Percentiles rank a stretch among this genome's conserved stretches.
Evolutionary conservation across 805 yeast species (phyloP).

Genomic region (Candida endomychidarum): DNA sequence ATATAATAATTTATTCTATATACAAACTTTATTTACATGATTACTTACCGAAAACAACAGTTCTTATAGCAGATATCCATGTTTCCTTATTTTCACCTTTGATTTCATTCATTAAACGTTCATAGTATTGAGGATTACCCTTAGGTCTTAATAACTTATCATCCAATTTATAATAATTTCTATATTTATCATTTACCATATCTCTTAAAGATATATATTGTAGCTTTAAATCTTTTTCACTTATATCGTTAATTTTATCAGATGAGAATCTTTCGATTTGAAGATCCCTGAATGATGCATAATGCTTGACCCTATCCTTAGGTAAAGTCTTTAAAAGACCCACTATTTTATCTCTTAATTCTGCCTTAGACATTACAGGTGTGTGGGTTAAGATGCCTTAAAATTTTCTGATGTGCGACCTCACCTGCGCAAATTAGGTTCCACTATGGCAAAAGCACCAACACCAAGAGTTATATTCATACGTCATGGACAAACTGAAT

Average conservation of each 20-base stretch:
- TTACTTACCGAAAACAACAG: constrained; percentile 73
- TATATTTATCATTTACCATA: constrained; percentile 60
- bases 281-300: constrained; percentile 65
- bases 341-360: constrained; percentile 57
- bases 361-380: constrained; percentile 34
- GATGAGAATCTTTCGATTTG: constrained; percentile 50
- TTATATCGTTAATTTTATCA: constrained; percentile 34
- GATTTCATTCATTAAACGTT: constrained; percentile 66
- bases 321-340: constrained; percentile 63
- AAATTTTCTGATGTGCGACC: background rate
- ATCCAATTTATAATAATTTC: constrained; percentile 60
- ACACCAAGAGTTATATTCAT: constrained; percentile 71
- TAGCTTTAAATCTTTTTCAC: constrained; percentile 53
- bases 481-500: constrained; percentile 91
- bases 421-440: too few relatives aligned
- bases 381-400: background rate
- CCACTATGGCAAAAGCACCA: constrained; percentile 21
- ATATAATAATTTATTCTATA: background rate
- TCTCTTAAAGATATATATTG: constrained; percentile 61
- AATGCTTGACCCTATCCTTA: constrained; percentile 63
- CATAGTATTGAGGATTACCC: constrained; percentile 81
- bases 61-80: constrained; percentile 62
- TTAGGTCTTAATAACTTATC: constrained; percentile 73
- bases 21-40: background rate
- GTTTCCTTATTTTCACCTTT: constrained; percentile 70